Base-by-base conservation (phyloP, 1,139 yeast genomes). In the Saccharomyces hybrid region DNA sequence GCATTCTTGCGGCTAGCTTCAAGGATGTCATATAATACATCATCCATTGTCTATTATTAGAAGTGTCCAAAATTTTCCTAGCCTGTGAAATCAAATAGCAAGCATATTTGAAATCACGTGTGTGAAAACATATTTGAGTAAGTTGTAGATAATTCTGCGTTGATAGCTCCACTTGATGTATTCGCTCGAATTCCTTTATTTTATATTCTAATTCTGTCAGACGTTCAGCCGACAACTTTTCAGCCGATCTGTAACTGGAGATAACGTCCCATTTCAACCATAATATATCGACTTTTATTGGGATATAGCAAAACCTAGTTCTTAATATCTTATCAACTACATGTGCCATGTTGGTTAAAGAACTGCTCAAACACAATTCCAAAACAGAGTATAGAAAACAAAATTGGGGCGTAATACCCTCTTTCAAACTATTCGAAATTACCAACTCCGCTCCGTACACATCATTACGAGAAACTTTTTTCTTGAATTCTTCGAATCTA, bases 341-440 rank as follows among this genome's bases (percentile, higher is more conserved):
- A 34, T 60, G 55, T 3, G 63, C 65, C 6, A 63, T 31, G 31
- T 53, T 52, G 11, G 57, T 48, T 3, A 56, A 47, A 8, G 58
- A 55, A 3, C 54, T 48, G 13, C 51, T 49, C 54, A 66, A 50
- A 23, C 61, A 59, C 3, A 54, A 16, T 47, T 60, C 55, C 44
- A 65, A 51, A 25, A 65, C 54, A 3, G 55, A 46, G 51, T 63
- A 64, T 49, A 60, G 58, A 28, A 66, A 56, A n/a, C 60, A 51
- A 23, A 64, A 59, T 16, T 57, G 55, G 6, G 68, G 67, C 38
- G 57, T 56, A 5, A 59, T 50, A 3, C 68, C 67, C 26, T 60
- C 59, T 32, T 63, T 56, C 32, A 59, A 52, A 13, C 59, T 61
- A 46, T 59, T 58, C 19, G 59, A 44, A 19, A 65, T 51, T 28